A percentile compares a stretch with the other conserved stretches of the same genome.
phyloP scores from a whole-genome alignment of 371 early-diverging fungal species.

The Coemansia sp. region DNA sequence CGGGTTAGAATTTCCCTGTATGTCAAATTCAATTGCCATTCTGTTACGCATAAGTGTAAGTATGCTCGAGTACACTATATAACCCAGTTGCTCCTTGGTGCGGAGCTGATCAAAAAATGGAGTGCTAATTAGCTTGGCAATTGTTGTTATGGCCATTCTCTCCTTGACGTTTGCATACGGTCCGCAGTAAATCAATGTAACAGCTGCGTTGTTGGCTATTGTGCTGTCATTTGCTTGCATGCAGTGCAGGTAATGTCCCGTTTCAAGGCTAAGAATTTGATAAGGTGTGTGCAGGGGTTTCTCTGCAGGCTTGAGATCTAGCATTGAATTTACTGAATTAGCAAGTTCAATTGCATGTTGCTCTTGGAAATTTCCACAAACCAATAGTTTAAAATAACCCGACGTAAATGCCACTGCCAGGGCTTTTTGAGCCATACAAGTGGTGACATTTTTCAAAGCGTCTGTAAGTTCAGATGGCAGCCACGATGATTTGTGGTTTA shows the following conservation, averaged over 20 bases:
- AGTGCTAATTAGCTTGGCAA: background rate
- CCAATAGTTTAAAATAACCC: background rate
- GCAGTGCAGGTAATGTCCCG: background rate
- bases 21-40: background rate
- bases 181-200: background rate
- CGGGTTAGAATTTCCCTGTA: background rate
- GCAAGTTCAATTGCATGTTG: background rate
- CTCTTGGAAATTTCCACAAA: background rate
- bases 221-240: background rate
- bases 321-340: too few relatives aligned
- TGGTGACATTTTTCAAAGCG: background rate
- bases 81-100: background rate
- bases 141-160: background rate
- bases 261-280: background rate
- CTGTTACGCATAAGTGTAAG: background rate
- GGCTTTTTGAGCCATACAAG: background rate
- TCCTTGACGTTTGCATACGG: background rate
- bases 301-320: background rate
- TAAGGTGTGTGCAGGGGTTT: background rate
- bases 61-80: background rate
- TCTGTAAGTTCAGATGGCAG: background rate
- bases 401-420: background rate
- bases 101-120: background rate
- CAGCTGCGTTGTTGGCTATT: background rate
- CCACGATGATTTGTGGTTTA: too few relatives aligned